These are phyloP conservation scores for Heterococcus sp. DNA, from an alignment of 108 stramenopile species.

Conservation along the genomic window DNA sequence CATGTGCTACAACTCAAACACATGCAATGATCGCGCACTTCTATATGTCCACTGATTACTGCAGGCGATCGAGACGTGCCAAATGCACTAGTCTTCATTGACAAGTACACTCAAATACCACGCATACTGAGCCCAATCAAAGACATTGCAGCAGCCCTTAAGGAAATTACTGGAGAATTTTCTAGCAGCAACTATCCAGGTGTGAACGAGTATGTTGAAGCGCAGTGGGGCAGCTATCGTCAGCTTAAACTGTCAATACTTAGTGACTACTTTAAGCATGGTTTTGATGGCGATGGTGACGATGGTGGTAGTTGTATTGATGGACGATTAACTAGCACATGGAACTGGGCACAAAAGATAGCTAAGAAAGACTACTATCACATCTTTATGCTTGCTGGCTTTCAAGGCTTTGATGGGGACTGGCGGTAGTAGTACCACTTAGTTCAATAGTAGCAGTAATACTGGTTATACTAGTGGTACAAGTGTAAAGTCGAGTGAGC, in stretches of 20 bases:
- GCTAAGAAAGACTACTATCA: slow-evolving; percentile 74
- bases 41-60: background rate
- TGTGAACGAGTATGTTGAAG: slow-evolving; percentile 58
- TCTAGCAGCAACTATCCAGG: slow-evolving; percentile 25
- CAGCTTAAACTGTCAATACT: slow-evolving; percentile 66
- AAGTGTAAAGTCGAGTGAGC: background rate
- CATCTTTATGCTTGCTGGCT: slow-evolving; percentile 72
- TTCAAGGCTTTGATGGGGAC: slow-evolving; percentile 82
- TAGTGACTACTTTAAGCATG: slow-evolving; percentile 77
- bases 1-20: too few species aligned
- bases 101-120: slow-evolving; percentile 82
- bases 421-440: too few species aligned
- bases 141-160: slow-evolving; percentile 55
- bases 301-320: slow-evolving; percentile 83
- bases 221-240: slow-evolving; percentile 58
- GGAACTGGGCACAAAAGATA: slow-evolving; percentile 79
- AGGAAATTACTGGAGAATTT: slow-evolving; percentile 53
- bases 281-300: slow-evolving; percentile 78
- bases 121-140: slow-evolving; percentile 70
- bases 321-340: slow-evolving; percentile 73
- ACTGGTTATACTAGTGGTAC: too few species aligned
- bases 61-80: slow-evolving; percentile 78
- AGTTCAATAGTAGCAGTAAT: slow-evolving; percentile 1
- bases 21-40: too few species aligned
- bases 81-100: slow-evolving; percentile 81